phyloP scores from a whole-genome alignment of 2,329 filamentous ascomycete species.

The Ophiostoma populinum region DNA sequence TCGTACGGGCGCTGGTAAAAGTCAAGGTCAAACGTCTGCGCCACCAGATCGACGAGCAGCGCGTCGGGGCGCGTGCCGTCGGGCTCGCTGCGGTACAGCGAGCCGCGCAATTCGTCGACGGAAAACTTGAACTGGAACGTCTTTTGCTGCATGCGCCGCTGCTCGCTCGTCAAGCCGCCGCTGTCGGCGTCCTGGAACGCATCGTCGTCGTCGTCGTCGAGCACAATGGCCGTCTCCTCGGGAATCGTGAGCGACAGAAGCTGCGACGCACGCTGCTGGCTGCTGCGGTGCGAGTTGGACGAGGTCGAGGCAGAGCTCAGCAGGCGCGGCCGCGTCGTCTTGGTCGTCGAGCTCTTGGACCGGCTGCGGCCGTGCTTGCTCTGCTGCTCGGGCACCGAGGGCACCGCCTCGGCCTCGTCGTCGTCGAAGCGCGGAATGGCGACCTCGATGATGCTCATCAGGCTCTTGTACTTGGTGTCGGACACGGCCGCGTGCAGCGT shows the following conservation, averaged over 20 bases:
- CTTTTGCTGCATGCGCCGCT: conserved; percentile 64
- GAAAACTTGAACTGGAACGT: conserved; percentile 96
- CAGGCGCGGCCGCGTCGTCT: conserved; percentile 24
- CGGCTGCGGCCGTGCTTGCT: conserved; percentile 3
- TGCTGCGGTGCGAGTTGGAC: conserved; percentile 21
- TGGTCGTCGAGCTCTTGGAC: conserved; percentile 7
- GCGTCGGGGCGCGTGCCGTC: conserved; percentile 60
- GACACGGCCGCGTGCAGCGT: conserved; percentile 84
- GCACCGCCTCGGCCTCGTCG: conserved; percentile 16
- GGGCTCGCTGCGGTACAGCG: conserved; percentile 72
- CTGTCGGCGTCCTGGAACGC: conserved; percentile 46
- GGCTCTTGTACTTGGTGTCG: conserved; percentile 87
- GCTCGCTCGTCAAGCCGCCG: conserved; percentile 35
- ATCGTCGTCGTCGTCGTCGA: conserved; percentile 54
- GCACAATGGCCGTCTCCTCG: conserved; percentile 55
- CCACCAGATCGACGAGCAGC: conserved; percentile 77
- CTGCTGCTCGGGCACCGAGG: conserved; percentile 12
- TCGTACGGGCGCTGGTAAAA: conserved; percentile 82
- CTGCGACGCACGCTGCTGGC: conserved; percentile 43
- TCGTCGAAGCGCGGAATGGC: conserved; percentile 71
- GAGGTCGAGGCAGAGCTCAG: conserved; percentile 28
- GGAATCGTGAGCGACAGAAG: conserved; percentile 45
- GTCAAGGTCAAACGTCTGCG: conserved; percentile 72
- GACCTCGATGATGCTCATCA: conserved; percentile 93
- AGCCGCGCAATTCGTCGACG: conserved; percentile 85